Percentiles rank a stretch among this genome's conserved stretches.
Evolutionary conservation across 192 early-diverging fungal genomes (phyloP).

Genomic region (Coemansia sp.): DNA sequence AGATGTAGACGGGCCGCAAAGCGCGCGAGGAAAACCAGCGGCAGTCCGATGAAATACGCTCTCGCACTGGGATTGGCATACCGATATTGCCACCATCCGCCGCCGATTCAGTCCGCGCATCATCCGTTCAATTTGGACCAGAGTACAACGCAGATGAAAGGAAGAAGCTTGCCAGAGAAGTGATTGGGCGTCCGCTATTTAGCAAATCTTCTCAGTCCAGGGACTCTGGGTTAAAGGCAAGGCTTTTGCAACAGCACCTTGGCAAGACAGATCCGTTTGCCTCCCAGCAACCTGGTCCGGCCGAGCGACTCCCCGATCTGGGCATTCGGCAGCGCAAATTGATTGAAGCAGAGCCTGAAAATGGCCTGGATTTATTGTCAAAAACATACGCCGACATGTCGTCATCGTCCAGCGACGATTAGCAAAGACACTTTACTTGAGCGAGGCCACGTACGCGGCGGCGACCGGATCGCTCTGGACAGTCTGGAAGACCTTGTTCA

Average conservation of each 20-base stretch:
- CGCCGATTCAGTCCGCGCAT: slow-evolving; percentile 54
- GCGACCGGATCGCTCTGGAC: neutral
- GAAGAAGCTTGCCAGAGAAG: neutral
- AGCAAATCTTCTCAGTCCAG: neutral
- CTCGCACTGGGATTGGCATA: slow-evolving; percentile 59
- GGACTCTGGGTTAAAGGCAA: neutral
- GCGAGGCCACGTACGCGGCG: neutral
- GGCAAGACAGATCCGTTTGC: slow-evolving; percentile 24
- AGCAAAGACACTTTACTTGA: neutral
- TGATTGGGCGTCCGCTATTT: slow-evolving; percentile 7
- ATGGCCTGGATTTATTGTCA: neutral
- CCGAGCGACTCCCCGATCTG: neutral
- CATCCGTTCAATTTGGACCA: slow-evolving; percentile 47
- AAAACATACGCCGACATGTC: slow-evolving; percentile 3
- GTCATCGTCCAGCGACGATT: slow-evolving; percentile 9
- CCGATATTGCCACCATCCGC: slow-evolving; percentile 54
- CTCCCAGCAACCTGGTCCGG: slow-evolving; percentile 6
- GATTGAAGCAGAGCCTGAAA: no score
- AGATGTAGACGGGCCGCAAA: slow-evolving; percentile 59
- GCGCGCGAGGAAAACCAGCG: slow-evolving; percentile 44
- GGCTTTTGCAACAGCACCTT: slow-evolving; percentile 4
- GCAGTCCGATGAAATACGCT: slow-evolving; percentile 51
- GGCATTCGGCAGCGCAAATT: slow-evolving; percentile 7
- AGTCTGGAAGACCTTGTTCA: neutral
- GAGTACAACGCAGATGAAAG: neutral